phyloP scores from a whole-genome alignment of 164 flowering plant genomes.

The Stephania japonica region DNA sequence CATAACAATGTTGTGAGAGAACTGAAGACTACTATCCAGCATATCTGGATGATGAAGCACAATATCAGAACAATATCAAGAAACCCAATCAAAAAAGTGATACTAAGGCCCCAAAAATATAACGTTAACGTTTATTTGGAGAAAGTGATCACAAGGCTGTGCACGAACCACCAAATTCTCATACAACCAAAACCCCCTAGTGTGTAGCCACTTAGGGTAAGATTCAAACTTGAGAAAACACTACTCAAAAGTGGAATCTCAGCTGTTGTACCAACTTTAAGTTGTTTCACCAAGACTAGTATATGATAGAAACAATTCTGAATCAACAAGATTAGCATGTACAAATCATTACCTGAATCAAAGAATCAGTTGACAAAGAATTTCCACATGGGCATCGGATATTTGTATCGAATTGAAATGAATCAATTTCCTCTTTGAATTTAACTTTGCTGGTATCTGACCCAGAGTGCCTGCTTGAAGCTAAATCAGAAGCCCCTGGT shows the following conservation, averaged over 20 bases:
- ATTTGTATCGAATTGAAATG: conserved; percentile 43
- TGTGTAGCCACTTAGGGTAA: no score
- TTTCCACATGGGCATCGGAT: conserved; percentile 89
- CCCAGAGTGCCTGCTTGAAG: conserved; percentile 58
- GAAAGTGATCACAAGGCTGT: no score
- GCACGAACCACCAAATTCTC: no score
- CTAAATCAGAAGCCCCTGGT: conserved; percentile 73
- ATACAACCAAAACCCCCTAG: no score
- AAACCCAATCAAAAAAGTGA: no score
- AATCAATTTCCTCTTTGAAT: conserved; percentile 60
- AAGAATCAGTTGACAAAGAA: conserved; percentile 56
- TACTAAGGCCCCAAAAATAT: no score
- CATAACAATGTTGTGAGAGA: neutral
- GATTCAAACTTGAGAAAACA: no score
- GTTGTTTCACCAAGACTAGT: neutral
- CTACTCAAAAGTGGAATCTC: no score
- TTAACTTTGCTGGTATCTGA: conserved; percentile 44
- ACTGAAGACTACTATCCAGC: neutral
- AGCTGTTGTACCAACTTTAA: no score
- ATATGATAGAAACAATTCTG: neutral
- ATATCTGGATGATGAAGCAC: conserved; percentile 1
- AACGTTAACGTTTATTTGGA: no score
- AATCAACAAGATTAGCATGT: neutral
- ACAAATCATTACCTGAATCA: conserved; percentile 53
- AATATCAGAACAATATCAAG: neutral